A percentile compares a stretch with the other conserved stretches of the same genome.
Evolutionary conservation across 305 asterid genomes (phyloP).

Genomic region (Fraxinus paxiana): DNA sequence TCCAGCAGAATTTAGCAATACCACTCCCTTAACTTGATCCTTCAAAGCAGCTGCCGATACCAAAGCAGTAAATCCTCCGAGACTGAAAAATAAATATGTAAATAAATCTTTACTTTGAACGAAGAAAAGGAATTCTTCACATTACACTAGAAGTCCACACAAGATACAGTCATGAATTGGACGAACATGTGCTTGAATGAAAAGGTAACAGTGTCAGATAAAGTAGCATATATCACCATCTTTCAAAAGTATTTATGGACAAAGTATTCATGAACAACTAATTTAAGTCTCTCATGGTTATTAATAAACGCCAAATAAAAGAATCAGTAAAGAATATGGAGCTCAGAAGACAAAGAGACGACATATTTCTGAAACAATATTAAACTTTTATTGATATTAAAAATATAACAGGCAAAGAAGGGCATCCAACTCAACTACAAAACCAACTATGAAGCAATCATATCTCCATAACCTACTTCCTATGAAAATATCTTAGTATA

Average conservation of each 20-base stretch:
- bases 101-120: slow-evolving; percentile 6
- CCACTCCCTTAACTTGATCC: slow-evolving; percentile 73
- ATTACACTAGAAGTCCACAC: background rate
- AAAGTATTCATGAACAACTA: background rate
- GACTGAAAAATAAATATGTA: slow-evolving; percentile 45
- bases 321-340: background rate
- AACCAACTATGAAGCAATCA: background rate
- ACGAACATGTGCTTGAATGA: background rate
- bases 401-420: background rate
- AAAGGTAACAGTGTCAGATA: background rate
- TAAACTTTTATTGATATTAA: background rate
- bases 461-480: background rate
- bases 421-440: background rate
- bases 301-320: background rate
- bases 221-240: background rate
- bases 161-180: background rate
- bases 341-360: background rate
- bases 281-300: background rate
- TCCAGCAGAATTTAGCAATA: slow-evolving; percentile 73
- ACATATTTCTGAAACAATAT: background rate
- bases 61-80: slow-evolving; percentile 94
- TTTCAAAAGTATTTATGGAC: background rate
- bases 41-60: slow-evolving; percentile 63
- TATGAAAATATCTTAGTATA: background rate
- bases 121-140: background rate